These are phyloP conservation scores for Filosporella fistucella DNA, from an alignment of 495 filamentous ascomycete species.

Conservation along the genomic window DNA sequence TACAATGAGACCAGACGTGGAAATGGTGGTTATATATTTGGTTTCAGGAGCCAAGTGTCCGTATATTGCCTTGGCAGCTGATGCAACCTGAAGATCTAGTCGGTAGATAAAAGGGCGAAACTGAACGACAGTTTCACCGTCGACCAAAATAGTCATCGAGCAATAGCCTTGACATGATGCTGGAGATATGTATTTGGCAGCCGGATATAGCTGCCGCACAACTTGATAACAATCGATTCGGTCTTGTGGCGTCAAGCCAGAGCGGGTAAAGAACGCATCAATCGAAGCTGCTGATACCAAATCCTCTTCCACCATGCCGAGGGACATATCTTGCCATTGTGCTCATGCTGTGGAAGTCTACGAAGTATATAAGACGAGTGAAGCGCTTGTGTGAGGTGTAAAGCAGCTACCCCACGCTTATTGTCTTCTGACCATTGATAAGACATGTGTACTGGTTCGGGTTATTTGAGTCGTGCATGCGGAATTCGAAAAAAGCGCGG, in stretches of 20 bases:
- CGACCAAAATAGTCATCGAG: constrained; percentile 42
- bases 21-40: constrained; percentile 7
- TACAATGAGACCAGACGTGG: constrained; percentile 24
- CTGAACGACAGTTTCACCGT: constrained; percentile 37
- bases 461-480: no score
- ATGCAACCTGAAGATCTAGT: constrained; percentile 35
- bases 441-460: no score
- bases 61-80: constrained; percentile 35
- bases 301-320: no score
- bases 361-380: no score
- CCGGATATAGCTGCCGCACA: constrained; percentile 9
- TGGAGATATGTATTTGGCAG: constrained; percentile 16
- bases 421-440: no score
- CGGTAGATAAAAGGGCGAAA: constrained; percentile 40
- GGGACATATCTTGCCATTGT: no score
- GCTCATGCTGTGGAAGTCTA: no score
- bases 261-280: constrained; percentile 18
- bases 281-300: constrained; percentile 3
- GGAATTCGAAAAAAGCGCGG: no score
- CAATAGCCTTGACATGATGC: constrained; percentile 45
- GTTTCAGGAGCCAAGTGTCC: constrained; percentile 33
- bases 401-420: no score
- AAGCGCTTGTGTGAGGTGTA: no score
- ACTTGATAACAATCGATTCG: constrained; percentile 14
- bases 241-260: constrained; percentile 10